Base-by-base conservation (phyloP, 78 protist species). In the Pigoraptor vietnamica region DNA sequence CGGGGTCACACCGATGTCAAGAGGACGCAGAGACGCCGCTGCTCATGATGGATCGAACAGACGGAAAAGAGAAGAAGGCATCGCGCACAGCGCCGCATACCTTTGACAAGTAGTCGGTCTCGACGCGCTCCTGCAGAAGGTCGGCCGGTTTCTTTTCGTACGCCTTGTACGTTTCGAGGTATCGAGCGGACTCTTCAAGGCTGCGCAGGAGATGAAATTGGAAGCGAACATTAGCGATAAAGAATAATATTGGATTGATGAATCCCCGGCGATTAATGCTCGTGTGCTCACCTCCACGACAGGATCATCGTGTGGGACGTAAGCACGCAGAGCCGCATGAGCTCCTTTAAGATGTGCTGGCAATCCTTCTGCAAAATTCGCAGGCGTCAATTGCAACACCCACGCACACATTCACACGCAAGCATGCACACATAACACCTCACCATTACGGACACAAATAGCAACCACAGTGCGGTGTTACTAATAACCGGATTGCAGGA, bases 61-160 rank as follows among this genome's bases (percentile, higher is more conserved):
- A n/a, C n/a, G n/a, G n/a, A n/a, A n/a, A n/a, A n/a, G n/a, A n/a
- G n/a, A n/a, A n/a, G n/a, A n/a, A n/a, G n/a, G n/a, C n/a, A n/a
- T n/a, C n/a, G n/a, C n/a, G n/a, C n/a, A n/a, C n/a, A n/a, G 6
- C 67, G 29, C 67, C 14, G 91, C 37, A 6, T 10, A 89, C 91
- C 91, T 89, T 19, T 21, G 91, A 25, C 0, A 83, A 21, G 39
- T 86, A 83, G 67, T 67, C 79, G 32, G 55, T 0, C 0, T 89
- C 90, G 39, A 2, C 0, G 14, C 86, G 39, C 81, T 37, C 83
- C 82, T 55, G 32, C 29, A 93, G 56, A 23, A 34, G 0, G 0
- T 93, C 95, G 1, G 95, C 91, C 0, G 89, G 40, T 81, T 93
- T 93, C 83, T 56, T 48, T 33, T 91, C 92, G 91, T 87, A 93